Evolutionary conservation across 1,284 basidiomycete species (phyloP), one percentile per base, ranked within the genome.

Genomic region (Clitocybe nebularis): DNA sequence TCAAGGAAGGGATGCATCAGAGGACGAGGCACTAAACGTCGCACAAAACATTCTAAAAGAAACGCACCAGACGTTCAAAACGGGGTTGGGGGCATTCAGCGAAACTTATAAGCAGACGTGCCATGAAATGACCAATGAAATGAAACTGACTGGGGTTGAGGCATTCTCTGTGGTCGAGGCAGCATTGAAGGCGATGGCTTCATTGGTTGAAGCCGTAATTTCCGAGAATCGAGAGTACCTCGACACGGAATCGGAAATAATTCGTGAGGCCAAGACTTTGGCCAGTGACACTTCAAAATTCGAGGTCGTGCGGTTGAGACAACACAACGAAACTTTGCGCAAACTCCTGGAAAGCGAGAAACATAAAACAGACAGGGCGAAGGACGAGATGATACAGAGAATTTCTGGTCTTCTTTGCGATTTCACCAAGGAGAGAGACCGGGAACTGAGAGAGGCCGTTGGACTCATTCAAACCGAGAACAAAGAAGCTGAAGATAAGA

Each of bases 261-360:
- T 79, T 3, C 61, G 66, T 16, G 69, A 78, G 40, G 70, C 79
- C 3, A 77, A 77, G 44, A 55, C 64, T 3, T 59, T 81, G 23
- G 69, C 77, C 0, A 68, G 77, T 8, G 67, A 68, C 34, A 71
- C 77, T 3, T 72, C 77, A 0, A 65, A 72, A 13, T 64, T 71
- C 4, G 88, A 93, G 67, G 74, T 89, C 23, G 57, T 64, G 1
- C 78, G 80, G 17, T 68, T 95, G 14, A 75, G 75, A 46, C 68
- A 76, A 36, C 90, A 93, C 58, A 94, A 94, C 55, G 69, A 71
- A n/a, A 61, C 74, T 1, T 71, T 96, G 21, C 62, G 66, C 1
- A 68, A 71, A 17, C 66, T 90, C 47, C 65, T 94, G 2, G 75
- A 81, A 47, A 64, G 75, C 3, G 89, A 94, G 62, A 79, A 75